A percentile compares a stretch with the other conserved stretches of the same genome.
phyloP scores from a whole-genome alignment of 768 basidiomycete genomes.

The Lentinula guzmanii region DNA sequence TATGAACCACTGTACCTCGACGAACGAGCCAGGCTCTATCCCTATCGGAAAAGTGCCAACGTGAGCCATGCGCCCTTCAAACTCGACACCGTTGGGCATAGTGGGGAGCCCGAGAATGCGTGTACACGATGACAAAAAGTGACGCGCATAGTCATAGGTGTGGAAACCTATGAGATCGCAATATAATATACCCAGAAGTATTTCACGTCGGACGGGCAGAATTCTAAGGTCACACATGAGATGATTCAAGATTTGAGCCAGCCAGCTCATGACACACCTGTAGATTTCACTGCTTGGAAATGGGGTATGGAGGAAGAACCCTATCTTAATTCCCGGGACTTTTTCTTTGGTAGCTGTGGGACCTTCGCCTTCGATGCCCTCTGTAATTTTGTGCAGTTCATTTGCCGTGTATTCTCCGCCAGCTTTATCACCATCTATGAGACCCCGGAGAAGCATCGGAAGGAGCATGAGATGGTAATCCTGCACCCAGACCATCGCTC shows the following conservation, averaged over 20 bases:
- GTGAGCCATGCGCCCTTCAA: slow-evolving; percentile 90
- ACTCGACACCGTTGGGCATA: slow-evolving; percentile 97
- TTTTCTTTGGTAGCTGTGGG: slow-evolving; percentile 27
- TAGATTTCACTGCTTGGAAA: slow-evolving; percentile 98
- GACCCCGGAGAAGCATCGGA: slow-evolving; percentile 87
- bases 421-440: slow-evolving; percentile 66
- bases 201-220: slow-evolving; percentile 94
- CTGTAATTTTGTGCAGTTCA: slow-evolving; percentile 65
- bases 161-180: slow-evolving; percentile 99
- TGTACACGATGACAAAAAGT: slow-evolving; percentile 97
- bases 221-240: slow-evolving; percentile 48
- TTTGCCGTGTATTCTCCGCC: slow-evolving; percentile 51
- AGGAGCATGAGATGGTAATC: slow-evolving; percentile 98
- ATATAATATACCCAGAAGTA: slow-evolving; percentile 91
- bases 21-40: slow-evolving; percentile 91
- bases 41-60: slow-evolving; percentile 99
- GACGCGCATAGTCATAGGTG: slow-evolving; percentile 98
- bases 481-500: slow-evolving; percentile 98
- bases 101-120: slow-evolving; percentile 92
- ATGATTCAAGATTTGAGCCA: slow-evolving; percentile 4
- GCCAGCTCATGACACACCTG: slow-evolving; percentile 47
- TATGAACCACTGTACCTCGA: slow-evolving; percentile 45
- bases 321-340: slow-evolving; percentile 80
- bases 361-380: slow-evolving; percentile 58
- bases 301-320: slow-evolving; percentile 97